Percentiles rank a stretch among this genome's conserved stretches.
These are phyloP conservation scores for Aspergillus egyptiacus DNA, from an alignment of 495 filamentous ascomycete species.

Conservation along the genomic window DNA sequence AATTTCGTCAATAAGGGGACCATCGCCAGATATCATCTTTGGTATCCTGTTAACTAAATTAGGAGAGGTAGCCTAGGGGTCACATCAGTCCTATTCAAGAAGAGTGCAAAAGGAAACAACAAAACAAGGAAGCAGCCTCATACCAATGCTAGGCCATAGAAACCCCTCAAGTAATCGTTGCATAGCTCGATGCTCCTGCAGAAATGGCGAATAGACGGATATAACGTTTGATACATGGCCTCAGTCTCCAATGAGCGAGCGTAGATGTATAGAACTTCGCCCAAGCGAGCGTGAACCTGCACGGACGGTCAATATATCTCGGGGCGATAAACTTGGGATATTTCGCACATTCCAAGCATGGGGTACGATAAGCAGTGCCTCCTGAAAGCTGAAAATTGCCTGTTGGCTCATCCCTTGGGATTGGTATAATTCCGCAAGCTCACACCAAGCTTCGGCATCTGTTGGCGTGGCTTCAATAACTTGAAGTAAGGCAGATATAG, in stretches of 20 bases:
- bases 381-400: conserved; percentile 83
- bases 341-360: conserved; percentile 86
- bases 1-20: conserved; percentile 46
- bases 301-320: conserved; percentile 5
- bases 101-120: background rate
- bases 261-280: conserved; percentile 72
- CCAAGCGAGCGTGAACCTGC: conserved; percentile 81
- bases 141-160: conserved; percentile 84
- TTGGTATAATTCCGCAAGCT: conserved; percentile 81
- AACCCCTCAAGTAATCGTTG: conserved; percentile 84
- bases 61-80: conserved; percentile 10
- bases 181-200: conserved; percentile 89
- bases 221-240: conserved; percentile 45
- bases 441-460: conserved; percentile 90
- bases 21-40: conserved; percentile 1
- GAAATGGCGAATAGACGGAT: conserved; percentile 74
- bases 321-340: background rate
- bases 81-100: background rate
- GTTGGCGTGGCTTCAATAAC: conserved; percentile 80
- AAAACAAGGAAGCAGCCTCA: conserved; percentile 17
- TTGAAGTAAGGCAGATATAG: conserved; percentile 64
- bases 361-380: conserved; percentile 79
- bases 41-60: conserved; percentile 5
- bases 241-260: conserved; percentile 44
- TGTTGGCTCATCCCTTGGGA: conserved; percentile 69